Conservation (phyloP, 768 basidiomycete species). For the Pleurotus ostreatus region DNA sequence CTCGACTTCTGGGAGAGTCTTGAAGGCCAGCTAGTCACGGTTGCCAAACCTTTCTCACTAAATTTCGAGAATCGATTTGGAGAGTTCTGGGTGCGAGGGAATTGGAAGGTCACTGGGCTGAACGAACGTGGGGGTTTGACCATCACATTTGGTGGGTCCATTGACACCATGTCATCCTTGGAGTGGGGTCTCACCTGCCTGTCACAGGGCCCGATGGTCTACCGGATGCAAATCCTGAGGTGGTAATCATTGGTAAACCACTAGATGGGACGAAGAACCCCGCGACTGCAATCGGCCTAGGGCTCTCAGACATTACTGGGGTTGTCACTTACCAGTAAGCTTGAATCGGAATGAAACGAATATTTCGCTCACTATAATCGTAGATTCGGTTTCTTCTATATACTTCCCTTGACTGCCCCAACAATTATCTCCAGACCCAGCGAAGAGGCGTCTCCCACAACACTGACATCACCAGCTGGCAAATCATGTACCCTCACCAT, state of each 20-base stretch:
- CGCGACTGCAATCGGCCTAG: constrained; percentile 39
- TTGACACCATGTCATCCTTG: no score
- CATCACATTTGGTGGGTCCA: constrained; percentile 38
- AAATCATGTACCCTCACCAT: constrained; percentile 45
- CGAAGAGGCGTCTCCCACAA: constrained; percentile 32
- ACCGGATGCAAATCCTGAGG: constrained; percentile 58
- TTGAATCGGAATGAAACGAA: neutral
- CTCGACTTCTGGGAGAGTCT: constrained; percentile 66
- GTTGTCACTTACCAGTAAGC: constrained; percentile 50
- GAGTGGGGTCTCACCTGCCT: no score
- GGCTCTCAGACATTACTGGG: constrained; percentile 48
- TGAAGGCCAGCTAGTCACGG: constrained; percentile 52
- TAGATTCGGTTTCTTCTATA: constrained; percentile 50
- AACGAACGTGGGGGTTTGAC: constrained; percentile 55
- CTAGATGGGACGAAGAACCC: constrained; percentile 53
- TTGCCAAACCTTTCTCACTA: constrained; percentile 42
- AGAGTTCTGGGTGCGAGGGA: constrained; percentile 57
- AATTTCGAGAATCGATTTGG: constrained; percentile 50
- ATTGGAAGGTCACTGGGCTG: constrained; percentile 51
- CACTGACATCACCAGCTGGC: constrained; percentile 25
- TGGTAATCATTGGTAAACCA: constrained; percentile 48
- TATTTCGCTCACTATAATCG: neutral
- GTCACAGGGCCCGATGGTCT: constrained; percentile 38
- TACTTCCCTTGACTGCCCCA: constrained; percentile 55
- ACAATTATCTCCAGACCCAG: constrained; percentile 35